phyloP scores from a whole-genome alignment of 345 rosid genomes.

The Ricinus communis region DNA sequence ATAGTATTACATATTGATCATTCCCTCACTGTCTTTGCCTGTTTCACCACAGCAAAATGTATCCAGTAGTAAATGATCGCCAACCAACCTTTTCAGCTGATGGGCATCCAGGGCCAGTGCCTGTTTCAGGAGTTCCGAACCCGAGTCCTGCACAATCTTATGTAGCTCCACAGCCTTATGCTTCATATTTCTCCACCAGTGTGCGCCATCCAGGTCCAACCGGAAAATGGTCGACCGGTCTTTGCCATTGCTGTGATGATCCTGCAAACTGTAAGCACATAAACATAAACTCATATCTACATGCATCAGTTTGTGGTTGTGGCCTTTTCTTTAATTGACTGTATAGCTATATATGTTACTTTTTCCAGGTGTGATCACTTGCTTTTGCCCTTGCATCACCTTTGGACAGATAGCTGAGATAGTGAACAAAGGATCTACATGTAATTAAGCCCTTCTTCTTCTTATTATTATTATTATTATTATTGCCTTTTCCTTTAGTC shows the following conservation, averaged over 20 bases:
- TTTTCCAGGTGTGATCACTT: conserved; percentile 42
- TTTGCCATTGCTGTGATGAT: conserved; percentile 40
- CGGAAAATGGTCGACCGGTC: conserved; percentile 25
- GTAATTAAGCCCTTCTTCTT: conserved; percentile 14
- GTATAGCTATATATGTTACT: neutral
- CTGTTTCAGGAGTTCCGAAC: conserved; percentile 2
- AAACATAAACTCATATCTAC: too few species aligned
- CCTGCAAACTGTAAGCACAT: conserved; percentile 13
- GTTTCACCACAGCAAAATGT: neutral
- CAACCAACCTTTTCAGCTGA: neutral
- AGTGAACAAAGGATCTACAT: conserved; percentile 32
- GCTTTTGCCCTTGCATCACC: conserved; percentile 51
- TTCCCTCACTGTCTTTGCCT: too few species aligned
- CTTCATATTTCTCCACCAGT: neutral
- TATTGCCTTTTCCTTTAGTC: neutral
- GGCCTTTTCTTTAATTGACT: neutral
- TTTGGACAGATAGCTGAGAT: conserved; percentile 55
- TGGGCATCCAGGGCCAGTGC: neutral
- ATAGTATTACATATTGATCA: too few species aligned
- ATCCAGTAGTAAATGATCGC: neutral
- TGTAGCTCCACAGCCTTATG: neutral
- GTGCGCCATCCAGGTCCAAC: neutral
- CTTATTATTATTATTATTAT: neutral
- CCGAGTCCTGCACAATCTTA: neutral
- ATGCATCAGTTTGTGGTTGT: too few species aligned